A percentile compares a stretch with the other conserved stretches of the same genome.
These are phyloP conservation scores for Albizia julibrissin DNA, from an alignment of 306 rosid species.

Conservation along the genomic window DNA sequence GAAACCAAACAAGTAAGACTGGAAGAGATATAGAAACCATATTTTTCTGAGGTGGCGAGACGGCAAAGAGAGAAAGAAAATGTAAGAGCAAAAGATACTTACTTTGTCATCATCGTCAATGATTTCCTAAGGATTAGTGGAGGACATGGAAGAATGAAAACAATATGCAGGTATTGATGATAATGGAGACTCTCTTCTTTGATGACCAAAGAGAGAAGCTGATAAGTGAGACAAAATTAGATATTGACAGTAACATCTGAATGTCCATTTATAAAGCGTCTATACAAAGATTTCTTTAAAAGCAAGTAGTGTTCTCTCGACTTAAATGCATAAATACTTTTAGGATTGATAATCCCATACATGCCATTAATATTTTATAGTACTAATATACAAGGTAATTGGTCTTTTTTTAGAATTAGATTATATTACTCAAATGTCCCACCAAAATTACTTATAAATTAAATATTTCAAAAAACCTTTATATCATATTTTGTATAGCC, in stretches of 20 bases:
- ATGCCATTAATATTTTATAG: too few relatives aligned
- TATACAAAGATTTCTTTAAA: too few relatives aligned
- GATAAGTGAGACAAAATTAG: neutral
- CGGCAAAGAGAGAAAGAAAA: neutral
- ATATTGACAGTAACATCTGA: slow-evolving; percentile 11
- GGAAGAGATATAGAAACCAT: neutral
- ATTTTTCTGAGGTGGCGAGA: neutral
- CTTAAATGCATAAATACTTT: too few relatives aligned
- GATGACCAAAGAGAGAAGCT: neutral
- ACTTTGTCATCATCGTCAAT: slow-evolving; percentile 53
- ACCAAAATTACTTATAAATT: too few relatives aligned
- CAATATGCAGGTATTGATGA: neutral
- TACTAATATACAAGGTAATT: too few relatives aligned
- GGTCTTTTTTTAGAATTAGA: too few relatives aligned
- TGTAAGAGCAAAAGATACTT: neutral
- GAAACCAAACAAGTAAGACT: neutral
- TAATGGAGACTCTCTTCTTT: neutral
- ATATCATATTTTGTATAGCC: too few relatives aligned
- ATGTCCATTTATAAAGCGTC: neutral
- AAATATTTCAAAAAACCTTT: too few relatives aligned
- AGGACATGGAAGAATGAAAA: slow-evolving; percentile 44
- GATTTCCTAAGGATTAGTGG: slow-evolving; percentile 39
- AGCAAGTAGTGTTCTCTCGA: too few relatives aligned
- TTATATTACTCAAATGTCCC: too few relatives aligned
- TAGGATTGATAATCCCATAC: too few relatives aligned